Base-by-base conservation (phyloP, 495 filamentous ascomycete species). In the Aspergillus ellipticus region DNA sequence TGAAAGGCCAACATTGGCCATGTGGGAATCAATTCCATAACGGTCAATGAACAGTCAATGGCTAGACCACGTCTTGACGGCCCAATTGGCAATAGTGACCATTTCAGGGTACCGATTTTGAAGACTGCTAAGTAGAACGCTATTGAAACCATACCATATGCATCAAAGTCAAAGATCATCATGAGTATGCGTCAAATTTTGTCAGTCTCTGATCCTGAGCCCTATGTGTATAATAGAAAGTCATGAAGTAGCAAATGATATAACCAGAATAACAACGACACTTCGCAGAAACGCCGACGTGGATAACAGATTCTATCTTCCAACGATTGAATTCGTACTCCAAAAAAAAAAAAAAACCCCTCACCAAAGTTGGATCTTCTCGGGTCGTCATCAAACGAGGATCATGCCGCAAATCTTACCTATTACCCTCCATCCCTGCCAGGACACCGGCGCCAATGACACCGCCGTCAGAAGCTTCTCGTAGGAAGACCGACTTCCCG, bases 381-480 rank as follows among this genome's bases (percentile, higher is more conserved):
- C 35, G n/a, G 24, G n/a, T 39, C 35, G 13, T 13, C 5, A 9
- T 39, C 10, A 15, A 39, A 4, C 35, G n/a, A n/a, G 0, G 6
- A 47, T 60, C 16, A 24, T 48, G 7, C 43, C 6, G 16, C 39
- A 7, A 9, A 11, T 16, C n/a, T 51, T 61, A 76, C 39, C 64
- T 60, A 47, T 65, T 66, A 7, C 58, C 66, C 49, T 75, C 69
- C 73, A 79, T 85, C 1, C 84, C 85, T n/a, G 85, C 86, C 54
- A 92, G 67, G 26, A 91, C 86, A 5, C 86, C 89, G 6, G 88
- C 89, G 0, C 89, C 89, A 45, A 85, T 86, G 47, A 91, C 84
- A 13, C 88, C 89, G 11, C 88, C 89, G 66, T 91, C 87, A 26
- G 86, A 82, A 49, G 86, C 89, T 49, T 89, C 85, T 35, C 76